A percentile compares a stretch with the other conserved stretches of the same genome.
These are phyloP conservation scores for Fusarium agapanthi DNA, from an alignment of 2,329 filamentous ascomycete genomes.

Conservation along the genomic window DNA sequence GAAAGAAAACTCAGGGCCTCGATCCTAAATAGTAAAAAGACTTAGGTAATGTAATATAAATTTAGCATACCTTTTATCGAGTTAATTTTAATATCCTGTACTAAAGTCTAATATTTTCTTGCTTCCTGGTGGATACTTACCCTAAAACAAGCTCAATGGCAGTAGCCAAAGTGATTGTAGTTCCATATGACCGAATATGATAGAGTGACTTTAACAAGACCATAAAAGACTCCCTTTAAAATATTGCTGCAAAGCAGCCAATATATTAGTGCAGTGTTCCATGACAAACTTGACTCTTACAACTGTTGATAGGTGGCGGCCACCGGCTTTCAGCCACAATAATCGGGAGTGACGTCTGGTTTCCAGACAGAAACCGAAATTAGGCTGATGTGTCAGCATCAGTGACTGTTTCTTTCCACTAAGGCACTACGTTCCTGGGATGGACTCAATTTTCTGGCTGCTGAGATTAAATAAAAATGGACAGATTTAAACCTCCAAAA, in stretches of 20 bases:
- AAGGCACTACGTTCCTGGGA: background rate
- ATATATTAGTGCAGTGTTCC: background rate
- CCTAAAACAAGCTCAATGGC: background rate
- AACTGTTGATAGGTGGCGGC: background rate
- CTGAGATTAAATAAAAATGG: conserved; percentile 1
- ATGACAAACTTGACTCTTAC: background rate
- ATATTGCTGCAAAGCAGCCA: background rate
- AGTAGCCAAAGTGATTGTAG: background rate
- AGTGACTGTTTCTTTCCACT: conserved; percentile 23
- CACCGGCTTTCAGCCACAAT: background rate
- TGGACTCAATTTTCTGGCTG: background rate
- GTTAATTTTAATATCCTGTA: background rate
- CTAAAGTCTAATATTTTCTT: background rate
- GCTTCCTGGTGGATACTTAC: background rate
- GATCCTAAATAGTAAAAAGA: background rate
- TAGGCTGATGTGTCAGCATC: background rate
- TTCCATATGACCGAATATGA: background rate
- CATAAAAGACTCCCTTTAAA: background rate
- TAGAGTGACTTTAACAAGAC: background rate
- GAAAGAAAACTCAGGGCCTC: background rate
- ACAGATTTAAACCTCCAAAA: conserved; percentile 15
- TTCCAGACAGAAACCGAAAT: conserved; percentile 6
- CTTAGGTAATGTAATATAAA: too few relatives aligned
- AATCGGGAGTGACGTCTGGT: background rate
- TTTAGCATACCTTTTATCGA: background rate